Evolutionary conservation across 768 basidiomycete species (phyloP).

Genomic region (Arthromyces matolae): DNA sequence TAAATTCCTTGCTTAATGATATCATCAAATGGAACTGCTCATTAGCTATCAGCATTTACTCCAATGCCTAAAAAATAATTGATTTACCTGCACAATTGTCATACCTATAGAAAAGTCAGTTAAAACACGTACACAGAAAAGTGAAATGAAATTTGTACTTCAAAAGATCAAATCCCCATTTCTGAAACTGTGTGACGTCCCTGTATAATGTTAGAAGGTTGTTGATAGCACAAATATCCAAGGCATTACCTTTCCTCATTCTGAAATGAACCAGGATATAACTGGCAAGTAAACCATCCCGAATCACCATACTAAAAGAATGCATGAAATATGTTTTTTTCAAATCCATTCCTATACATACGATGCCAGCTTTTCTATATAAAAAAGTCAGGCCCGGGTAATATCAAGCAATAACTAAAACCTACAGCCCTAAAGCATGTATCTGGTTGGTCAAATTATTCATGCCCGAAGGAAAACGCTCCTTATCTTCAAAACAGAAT

Average conservation of each 20-base stretch:
- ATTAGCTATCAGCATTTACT: too few species aligned
- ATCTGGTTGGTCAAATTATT: conserved; percentile 51
- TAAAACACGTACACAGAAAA: neutral
- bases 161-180: conserved; percentile 68
- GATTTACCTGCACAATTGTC: conserved; percentile 53
- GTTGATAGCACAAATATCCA: neutral
- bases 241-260: conserved; percentile 37
- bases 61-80: too few species aligned
- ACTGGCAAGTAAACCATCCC: conserved; percentile 69
- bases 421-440: conserved; percentile 55
- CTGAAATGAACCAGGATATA: conserved; percentile 61
- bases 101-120: conserved; percentile 27
- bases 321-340: neutral
- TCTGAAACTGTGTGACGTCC: conserved; percentile 52
- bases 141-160: conserved; percentile 39
- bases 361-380: conserved; percentile 41
- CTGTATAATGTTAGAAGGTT: conserved; percentile 21
- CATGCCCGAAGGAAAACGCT: conserved; percentile 58
- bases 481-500: conserved; percentile 6
- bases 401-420: neutral
- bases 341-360: conserved; percentile 17
- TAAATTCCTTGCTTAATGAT: conserved; percentile 54
- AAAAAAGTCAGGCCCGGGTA: neutral
- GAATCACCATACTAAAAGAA: conserved; percentile 49
- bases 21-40: conserved; percentile 52